Evolutionary conservation across 306 rosid species (phyloP), one percentile per base, ranked within the genome.

Genomic region (Lablab purpureus): DNA sequence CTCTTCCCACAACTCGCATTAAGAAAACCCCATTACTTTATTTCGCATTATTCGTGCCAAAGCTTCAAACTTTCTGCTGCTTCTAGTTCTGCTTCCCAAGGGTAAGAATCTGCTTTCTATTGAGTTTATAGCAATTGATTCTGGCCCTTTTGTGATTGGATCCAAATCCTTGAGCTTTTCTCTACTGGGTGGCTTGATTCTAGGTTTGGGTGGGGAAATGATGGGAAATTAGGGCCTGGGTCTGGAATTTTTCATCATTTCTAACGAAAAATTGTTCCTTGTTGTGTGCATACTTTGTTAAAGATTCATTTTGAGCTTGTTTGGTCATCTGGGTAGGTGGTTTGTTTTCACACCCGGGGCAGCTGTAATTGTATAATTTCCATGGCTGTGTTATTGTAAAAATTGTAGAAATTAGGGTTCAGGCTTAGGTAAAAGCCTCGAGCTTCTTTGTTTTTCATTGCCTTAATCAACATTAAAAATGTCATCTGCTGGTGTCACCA

Each of bases 401-500:
- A 55, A 54, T 74, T 25, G 30, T 81, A 30, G 77, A 46, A 58
- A 22, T 79, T 76, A 65, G 85, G 87, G 85, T 81, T 83, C 68
- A 21, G 77, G 78, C 75, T 76, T 71, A 32, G 56, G 67, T 63
- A 52, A 86, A 70, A 85, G 72, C 85, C 82, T 67, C 71, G 40
- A 50, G 59, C 67, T 60, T 82, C 50, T 1, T 75, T 43, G 7
- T n/a, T 21, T 72, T 52, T 67, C 22, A 21, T 73, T 49, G 27
- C 59, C 41, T 64, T 50, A 2, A 30, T 62, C 54, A 56, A 45
- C 28, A 2, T 62, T 23, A 59, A 87, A 81, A 83, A 94, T 94
- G 99, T 88, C 97, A 78, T 90, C 99, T 11, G 82, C 97, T 25
- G 97, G 95, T 85, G 87, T 94, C 22, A 66, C 86, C 50, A 76